phyloP scores from a whole-genome alignment of 164 flowering plant genomes.

The Sedum album region DNA sequence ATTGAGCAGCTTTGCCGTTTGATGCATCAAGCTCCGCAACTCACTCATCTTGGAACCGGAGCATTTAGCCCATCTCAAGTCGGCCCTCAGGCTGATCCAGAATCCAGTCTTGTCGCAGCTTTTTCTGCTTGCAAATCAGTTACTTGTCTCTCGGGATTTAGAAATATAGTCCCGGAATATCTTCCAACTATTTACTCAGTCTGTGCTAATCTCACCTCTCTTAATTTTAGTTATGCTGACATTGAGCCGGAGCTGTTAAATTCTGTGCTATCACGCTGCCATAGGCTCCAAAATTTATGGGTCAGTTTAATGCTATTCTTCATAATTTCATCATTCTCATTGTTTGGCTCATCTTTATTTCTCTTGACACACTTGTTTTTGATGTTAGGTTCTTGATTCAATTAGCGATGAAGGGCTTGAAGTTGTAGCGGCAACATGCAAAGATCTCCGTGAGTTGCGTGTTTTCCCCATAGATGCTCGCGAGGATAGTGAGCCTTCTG shows the following conservation, averaged over 20 bases:
- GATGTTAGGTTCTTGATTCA: constrained; percentile 63
- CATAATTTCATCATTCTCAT: background rate
- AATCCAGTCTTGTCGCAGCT: constrained; percentile 41
- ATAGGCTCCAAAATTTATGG: constrained; percentile 71
- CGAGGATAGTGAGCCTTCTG: constrained; percentile 57
- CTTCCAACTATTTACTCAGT: constrained; percentile 59
- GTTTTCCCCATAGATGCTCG: constrained; percentile 62
- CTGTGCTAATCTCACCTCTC: constrained; percentile 66
- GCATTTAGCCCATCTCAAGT: constrained; percentile 37
- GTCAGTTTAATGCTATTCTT: constrained; percentile 28
- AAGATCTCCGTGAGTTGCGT: constrained; percentile 69
- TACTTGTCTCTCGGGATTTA: constrained; percentile 74
- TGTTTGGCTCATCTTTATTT: background rate
- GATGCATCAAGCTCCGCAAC: constrained; percentile 72
- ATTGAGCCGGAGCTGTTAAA: constrained; percentile 52
- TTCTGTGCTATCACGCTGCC: constrained; percentile 56
- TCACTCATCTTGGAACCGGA: constrained; percentile 86
- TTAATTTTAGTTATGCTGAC: constrained; percentile 79
- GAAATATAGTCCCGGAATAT: constrained; percentile 46
- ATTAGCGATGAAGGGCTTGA: constrained; percentile 76
- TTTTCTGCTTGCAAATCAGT: constrained; percentile 64
- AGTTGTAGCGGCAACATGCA: constrained; percentile 73
- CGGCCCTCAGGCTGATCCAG: constrained; percentile 35
- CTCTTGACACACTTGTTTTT: background rate
- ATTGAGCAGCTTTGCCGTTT: constrained; percentile 50